These are phyloP conservation scores for Ballota nigra DNA, from an alignment of 257 asterid genomes.

Conservation along the genomic window DNA sequence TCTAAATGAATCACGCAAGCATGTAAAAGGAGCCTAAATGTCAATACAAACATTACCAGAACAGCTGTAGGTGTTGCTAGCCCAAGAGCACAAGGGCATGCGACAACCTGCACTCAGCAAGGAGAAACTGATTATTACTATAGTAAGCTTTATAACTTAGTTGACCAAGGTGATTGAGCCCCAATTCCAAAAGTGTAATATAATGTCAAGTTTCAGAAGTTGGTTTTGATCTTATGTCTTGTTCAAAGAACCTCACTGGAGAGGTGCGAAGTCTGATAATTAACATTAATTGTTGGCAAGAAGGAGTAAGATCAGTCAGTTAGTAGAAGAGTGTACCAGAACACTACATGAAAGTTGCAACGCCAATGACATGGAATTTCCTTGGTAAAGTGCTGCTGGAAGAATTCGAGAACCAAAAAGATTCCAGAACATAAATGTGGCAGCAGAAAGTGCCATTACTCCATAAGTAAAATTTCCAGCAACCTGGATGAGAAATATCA, in stretches of 20 bases:
- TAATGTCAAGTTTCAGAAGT: slow-evolving; percentile 16
- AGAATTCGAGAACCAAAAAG: slow-evolving; percentile 71
- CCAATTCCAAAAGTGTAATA: neutral
- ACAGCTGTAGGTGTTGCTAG: slow-evolving; percentile 99
- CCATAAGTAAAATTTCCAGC: slow-evolving; percentile 98
- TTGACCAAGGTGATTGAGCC: neutral
- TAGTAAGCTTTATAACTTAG: slow-evolving; percentile 15
- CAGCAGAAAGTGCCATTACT: slow-evolving; percentile 94
- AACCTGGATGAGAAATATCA: slow-evolving; percentile 50
- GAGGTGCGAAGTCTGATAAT: slow-evolving; percentile 7
- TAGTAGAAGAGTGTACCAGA: slow-evolving; percentile 56
- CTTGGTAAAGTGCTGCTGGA: slow-evolving; percentile 87
- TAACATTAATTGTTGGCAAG: slow-evolving; percentile 1
- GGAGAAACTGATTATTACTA: slow-evolving; percentile 16
- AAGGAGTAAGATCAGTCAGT: slow-evolving; percentile 15
- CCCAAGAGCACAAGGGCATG: slow-evolving; percentile 99
- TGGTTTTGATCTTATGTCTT: slow-evolving; percentile 5
- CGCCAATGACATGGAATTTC: slow-evolving; percentile 87
- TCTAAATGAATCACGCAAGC: slow-evolving; percentile 4
- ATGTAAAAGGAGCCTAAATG: slow-evolving; percentile 14
- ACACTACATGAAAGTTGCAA: slow-evolving; percentile 99
- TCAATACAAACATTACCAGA: slow-evolving; percentile 54
- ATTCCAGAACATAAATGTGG: slow-evolving; percentile 96
- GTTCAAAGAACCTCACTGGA: slow-evolving; percentile 7
- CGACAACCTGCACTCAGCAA: slow-evolving; percentile 74